Percentiles rank a stretch among this genome's conserved stretches.
Evolutionary conservation across 179 eudicot genomes (phyloP).

Genomic region (Patellifolia procumbens): DNA sequence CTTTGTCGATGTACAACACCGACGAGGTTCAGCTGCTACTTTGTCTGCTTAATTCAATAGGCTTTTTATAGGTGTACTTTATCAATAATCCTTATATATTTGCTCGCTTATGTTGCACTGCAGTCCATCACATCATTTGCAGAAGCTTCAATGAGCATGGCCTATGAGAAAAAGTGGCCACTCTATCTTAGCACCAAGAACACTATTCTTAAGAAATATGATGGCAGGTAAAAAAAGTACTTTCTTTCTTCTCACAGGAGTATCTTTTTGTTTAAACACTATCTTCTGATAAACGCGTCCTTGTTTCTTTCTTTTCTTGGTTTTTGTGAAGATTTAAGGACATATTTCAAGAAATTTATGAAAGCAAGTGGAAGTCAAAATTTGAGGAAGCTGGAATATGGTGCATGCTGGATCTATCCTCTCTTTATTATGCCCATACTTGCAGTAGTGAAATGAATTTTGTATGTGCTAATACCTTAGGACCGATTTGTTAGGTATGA

Average conservation of each 20-base stretch:
- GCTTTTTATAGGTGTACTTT: not conserved
- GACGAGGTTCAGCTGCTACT: slow-evolving; percentile 65
- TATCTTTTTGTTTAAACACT: not conserved
- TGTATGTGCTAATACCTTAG: not conserved
- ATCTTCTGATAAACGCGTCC: slow-evolving; percentile 1
- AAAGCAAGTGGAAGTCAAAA: slow-evolving; percentile 79
- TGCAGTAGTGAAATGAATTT: slow-evolving; percentile 1
- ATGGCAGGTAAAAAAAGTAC: slow-evolving; percentile 64
- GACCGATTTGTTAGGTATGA: slow-evolving; percentile 69
- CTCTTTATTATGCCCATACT: not conserved
- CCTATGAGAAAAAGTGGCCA: slow-evolving; percentile 92
- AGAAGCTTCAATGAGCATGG: slow-evolving; percentile 90
- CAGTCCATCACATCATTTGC: slow-evolving; percentile 91
- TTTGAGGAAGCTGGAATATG: slow-evolving; percentile 89
- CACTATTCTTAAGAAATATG: slow-evolving; percentile 95
- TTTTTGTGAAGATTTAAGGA: slow-evolving; percentile 75
- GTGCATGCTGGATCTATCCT: slow-evolving; percentile 38
- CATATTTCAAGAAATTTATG: slow-evolving; percentile 97
- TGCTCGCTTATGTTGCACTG: slow-evolving; percentile 15
- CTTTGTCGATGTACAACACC: slow-evolving; percentile 94
- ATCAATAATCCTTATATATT: slow-evolving; percentile 1
- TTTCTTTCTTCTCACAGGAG: not conserved
- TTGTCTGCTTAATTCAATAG: slow-evolving; percentile 8
- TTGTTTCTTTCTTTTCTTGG: not conserved
- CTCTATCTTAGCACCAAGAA: slow-evolving; percentile 98